These are phyloP conservation scores for grape (Vitis vinifera) DNA, from an alignment of 164 flowering plant species.

Conservation along the genomic window DNA sequence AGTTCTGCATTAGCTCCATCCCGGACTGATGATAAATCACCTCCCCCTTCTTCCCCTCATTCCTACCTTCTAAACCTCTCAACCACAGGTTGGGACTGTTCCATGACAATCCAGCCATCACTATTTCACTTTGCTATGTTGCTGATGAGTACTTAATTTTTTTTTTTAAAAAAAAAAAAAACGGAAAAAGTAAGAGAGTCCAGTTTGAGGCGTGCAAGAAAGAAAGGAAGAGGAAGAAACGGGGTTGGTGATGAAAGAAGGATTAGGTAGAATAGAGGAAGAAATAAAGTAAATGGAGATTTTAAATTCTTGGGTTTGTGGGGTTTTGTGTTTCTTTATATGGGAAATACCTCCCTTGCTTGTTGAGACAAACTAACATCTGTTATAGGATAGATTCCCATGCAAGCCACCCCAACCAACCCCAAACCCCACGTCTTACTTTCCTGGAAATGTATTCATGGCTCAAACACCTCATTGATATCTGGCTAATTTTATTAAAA, in stretches of 20 bases:
- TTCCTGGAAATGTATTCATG: no score
- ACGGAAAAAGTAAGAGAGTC: neutral
- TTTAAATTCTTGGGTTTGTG: neutral
- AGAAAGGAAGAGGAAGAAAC: neutral
- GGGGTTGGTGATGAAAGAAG: neutral
- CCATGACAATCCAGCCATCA: slow-evolving; percentile 4
- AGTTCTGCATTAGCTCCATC: slow-evolving; percentile 46
- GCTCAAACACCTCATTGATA: no score
- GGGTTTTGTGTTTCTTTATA: neutral
- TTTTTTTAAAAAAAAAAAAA: no score
- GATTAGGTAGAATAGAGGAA: neutral
- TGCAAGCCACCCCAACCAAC: no score
- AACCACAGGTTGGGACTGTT: slow-evolving; percentile 2
- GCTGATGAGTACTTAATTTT: no score
- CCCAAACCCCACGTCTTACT: no score
- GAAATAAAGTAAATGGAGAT: neutral
- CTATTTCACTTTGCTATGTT: no score
- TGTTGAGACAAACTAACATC: neutral
- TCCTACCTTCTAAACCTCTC: neutral
- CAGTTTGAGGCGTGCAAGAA: slow-evolving; percentile 12
- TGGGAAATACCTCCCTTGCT: slow-evolving; percentile 15
- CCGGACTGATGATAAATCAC: slow-evolving; percentile 15
- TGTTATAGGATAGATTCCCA: no score
- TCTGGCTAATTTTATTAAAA: no score
- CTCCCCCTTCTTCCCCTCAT: slow-evolving; percentile 11